These are phyloP conservation scores for Stephania cephalantha DNA, from an alignment of 164 flowering plant genomes.

Conservation along the genomic window DNA sequence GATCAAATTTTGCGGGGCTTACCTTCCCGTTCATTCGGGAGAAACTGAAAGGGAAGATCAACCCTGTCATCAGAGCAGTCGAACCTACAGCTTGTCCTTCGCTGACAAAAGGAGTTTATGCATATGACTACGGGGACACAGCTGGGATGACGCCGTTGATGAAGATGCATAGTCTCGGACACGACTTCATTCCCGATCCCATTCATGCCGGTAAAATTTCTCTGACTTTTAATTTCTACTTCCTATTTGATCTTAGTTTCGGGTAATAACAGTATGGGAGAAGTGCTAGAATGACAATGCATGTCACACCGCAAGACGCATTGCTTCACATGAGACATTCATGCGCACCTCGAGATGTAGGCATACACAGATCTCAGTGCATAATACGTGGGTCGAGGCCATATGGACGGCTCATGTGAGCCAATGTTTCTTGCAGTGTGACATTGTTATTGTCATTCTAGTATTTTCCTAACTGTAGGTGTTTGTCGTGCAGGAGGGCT, in stretches of 20 bases:
- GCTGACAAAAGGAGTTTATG: slow-evolving; percentile 79
- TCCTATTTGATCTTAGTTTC: not conserved
- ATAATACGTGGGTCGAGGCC: no score
- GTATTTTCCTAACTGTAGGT: not conserved
- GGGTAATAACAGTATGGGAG: no score
- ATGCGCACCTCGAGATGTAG: no score
- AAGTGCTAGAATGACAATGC: no score
- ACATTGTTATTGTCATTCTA: no score
- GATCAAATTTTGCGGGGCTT: slow-evolving; percentile 90
- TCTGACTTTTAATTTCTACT: not conserved
- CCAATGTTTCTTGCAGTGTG: no score
- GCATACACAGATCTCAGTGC: no score
- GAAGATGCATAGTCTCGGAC: slow-evolving; percentile 99
- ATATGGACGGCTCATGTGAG: no score
- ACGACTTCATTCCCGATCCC: slow-evolving; percentile 94
- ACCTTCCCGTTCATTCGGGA: slow-evolving; percentile 86
- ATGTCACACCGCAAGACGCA: no score
- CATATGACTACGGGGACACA: slow-evolving; percentile 95
- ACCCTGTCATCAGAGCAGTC: slow-evolving; percentile 80
- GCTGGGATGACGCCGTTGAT: slow-evolving; percentile 91
- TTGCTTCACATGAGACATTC: no score
- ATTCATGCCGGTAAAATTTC: slow-evolving; percentile 81
- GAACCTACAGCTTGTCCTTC: slow-evolving; percentile 97
- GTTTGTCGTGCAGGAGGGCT: slow-evolving; percentile 58
- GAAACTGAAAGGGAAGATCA: slow-evolving; percentile 70